Conservation (phyloP, 257 asterid species). For the Solanum gracilifrons region DNA sequence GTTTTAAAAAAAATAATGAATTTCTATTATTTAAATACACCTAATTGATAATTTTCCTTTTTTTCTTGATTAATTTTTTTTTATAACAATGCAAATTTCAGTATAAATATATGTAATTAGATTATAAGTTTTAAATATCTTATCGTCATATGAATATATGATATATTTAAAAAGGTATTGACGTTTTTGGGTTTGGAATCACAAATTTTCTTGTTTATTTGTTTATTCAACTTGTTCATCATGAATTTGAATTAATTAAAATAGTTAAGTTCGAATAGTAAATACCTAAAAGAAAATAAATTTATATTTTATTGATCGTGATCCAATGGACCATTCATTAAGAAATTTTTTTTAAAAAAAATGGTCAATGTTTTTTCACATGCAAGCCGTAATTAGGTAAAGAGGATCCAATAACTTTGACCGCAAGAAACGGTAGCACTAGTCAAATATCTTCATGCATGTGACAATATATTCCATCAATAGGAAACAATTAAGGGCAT, state of each 20-base stretch:
- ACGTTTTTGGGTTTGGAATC: background rate
- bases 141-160: background rate
- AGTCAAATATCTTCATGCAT: background rate
- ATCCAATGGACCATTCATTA: background rate
- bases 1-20: too few species aligned
- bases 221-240: background rate
- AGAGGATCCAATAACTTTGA: background rate
- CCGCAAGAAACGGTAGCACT: background rate
- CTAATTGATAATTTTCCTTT: too few species aligned
- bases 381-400: background rate
- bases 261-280: background rate
- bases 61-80: background rate
- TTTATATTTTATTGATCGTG: background rate
- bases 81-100: background rate
- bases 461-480: background rate
- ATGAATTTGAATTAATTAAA: background rate
- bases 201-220: background rate
- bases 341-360: background rate
- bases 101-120: background rate
- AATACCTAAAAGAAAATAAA: background rate
- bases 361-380: background rate
- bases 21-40: too few species aligned
- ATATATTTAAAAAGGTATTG: background rate
- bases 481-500: background rate
- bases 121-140: background rate